Percentiles rank a stretch among this genome's conserved stretches.
phyloP scores from a whole-genome alignment of 352 stramenopile species.

The Phytophthora capsici region DNA sequence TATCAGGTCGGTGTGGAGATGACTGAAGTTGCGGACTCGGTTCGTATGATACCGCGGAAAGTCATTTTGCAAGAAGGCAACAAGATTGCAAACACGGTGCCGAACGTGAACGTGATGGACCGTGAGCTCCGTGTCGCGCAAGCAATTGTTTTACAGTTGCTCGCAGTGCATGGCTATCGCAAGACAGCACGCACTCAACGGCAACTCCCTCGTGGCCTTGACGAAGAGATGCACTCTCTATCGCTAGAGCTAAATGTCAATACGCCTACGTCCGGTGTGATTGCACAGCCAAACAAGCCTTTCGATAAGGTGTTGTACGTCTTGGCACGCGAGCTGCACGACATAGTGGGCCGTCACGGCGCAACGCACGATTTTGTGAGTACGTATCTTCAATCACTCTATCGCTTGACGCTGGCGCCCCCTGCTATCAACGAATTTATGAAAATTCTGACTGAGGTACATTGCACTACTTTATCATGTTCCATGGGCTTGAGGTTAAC shows the following conservation, averaged over 20 bases:
- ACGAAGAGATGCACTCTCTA: constrained; percentile 79
- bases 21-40: constrained; percentile 50
- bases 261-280: constrained; percentile 72
- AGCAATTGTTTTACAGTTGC: constrained; percentile 63
- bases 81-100: constrained; percentile 43
- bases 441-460: constrained; percentile 76
- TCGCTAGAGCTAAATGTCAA: constrained; percentile 84
- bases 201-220: constrained; percentile 65
- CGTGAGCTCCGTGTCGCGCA: constrained; percentile 76
- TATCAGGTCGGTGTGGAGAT: constrained; percentile 68
- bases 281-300: constrained; percentile 76
- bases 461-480: constrained; percentile 10
- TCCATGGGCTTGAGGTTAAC: neutral
- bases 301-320: constrained; percentile 78
- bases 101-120: constrained; percentile 64
- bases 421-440: constrained; percentile 80
- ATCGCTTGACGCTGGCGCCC: constrained; percentile 67
- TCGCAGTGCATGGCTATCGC: constrained; percentile 60
- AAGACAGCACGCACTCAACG: constrained; percentile 73
- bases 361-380: constrained; percentile 66
- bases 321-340: constrained; percentile 71
- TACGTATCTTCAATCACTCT: constrained; percentile 81
- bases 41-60: constrained; percentile 78
- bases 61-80: constrained; percentile 74
- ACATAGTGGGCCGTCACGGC: constrained; percentile 68